These are phyloP conservation scores for Tillandsia leiboldiana DNA, from an alignment of 176 grass and related monocot species.

Conservation along the genomic window DNA sequence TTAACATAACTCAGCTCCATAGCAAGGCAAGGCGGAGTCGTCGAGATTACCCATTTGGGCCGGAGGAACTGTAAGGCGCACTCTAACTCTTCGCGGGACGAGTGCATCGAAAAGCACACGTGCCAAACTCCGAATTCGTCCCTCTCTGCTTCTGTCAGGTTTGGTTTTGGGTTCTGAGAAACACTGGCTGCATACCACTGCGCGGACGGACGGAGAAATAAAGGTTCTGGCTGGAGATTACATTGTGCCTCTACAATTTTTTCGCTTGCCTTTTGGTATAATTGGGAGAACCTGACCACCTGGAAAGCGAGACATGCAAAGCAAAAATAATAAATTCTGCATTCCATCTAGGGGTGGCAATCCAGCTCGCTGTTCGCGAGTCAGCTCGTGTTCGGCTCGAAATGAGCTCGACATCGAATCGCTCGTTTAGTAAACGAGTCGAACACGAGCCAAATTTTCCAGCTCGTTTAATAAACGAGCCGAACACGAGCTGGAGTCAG, in stretches of 20 bases:
- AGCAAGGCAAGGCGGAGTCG: constrained; percentile 63
- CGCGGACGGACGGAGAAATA: constrained; percentile 74
- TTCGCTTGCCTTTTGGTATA: constrained; percentile 49
- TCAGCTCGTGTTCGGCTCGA: no score
- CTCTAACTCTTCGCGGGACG: constrained; percentile 71
- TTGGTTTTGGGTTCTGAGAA: constrained; percentile 27
- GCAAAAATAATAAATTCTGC: neutral
- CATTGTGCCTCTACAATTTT: constrained; percentile 36
- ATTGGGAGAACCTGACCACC: constrained; percentile 49
- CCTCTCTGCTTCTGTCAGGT: constrained; percentile 47
- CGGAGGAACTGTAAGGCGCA: constrained; percentile 62
- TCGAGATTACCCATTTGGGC: constrained; percentile 86
- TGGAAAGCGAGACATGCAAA: constrained; percentile 9
- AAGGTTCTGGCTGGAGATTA: constrained; percentile 49
- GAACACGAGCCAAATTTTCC: no score
- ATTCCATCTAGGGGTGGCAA: no score
- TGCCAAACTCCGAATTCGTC: constrained; percentile 79
- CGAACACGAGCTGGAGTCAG: no score
- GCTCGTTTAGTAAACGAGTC: no score
- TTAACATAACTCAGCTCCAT: constrained; percentile 86
- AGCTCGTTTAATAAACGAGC: no score
- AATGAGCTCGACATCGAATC: no score
- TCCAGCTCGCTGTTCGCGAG: no score
- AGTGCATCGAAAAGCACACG: constrained; percentile 87
- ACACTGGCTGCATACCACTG: constrained; percentile 67